A percentile compares a stretch with the other conserved stretches of the same genome.
Evolutionary conservation across 106 monocot species (phyloP).

Genomic region (Acorus gramineus): DNA sequence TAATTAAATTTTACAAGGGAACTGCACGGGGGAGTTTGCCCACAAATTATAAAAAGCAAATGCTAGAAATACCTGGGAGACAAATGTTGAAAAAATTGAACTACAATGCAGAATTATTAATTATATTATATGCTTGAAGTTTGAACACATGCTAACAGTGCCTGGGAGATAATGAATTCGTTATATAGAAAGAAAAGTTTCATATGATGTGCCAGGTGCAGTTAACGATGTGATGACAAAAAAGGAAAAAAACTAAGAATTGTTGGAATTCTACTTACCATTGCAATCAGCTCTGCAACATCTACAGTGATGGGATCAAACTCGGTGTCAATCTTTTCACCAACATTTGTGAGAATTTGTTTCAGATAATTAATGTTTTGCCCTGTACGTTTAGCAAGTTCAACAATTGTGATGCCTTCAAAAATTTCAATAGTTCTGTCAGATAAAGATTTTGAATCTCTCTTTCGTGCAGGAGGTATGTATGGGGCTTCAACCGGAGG

Average conservation of each 20-base stretch:
- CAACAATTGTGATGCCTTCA: constrained; percentile 91
- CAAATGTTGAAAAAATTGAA: too few species aligned
- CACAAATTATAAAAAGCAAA: too few species aligned
- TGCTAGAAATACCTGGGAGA: too few species aligned
- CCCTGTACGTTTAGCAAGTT: constrained; percentile 83
- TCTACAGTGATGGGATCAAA: constrained; percentile 80
- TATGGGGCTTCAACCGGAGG: constrained; percentile 77
- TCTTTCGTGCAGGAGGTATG: constrained; percentile 56
- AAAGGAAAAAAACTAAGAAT: background rate
- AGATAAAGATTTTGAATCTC: constrained; percentile 27
- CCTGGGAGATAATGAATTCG: too few species aligned
- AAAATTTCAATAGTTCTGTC: constrained; percentile 86
- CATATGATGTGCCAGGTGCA: background rate
- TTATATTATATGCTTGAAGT: too few species aligned
- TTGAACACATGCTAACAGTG: too few species aligned
- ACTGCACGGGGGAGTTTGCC: too few species aligned
- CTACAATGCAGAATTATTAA: too few species aligned
- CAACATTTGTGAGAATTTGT: constrained; percentile 61
- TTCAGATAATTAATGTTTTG: constrained; percentile 37
- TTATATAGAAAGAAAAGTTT: too few species aligned
- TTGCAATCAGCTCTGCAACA: constrained; percentile 81
- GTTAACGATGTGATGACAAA: background rate
- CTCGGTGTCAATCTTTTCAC: constrained; percentile 76
- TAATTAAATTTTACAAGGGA: too few species aligned
- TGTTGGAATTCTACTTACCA: constrained; percentile 34